Conservation (phyloP, 129 eudicot species). For the Pseudognaphalium luteoalbum region DNA sequence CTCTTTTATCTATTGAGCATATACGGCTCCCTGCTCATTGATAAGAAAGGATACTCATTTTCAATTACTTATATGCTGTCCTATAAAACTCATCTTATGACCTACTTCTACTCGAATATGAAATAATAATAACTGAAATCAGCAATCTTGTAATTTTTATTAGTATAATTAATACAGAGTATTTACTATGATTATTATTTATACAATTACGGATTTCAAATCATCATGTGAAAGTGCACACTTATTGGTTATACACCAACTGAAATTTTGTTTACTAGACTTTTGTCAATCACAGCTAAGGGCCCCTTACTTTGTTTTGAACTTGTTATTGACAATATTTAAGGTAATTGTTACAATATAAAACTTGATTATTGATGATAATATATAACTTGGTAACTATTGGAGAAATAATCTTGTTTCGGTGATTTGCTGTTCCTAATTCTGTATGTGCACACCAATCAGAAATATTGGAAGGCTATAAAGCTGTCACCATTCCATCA, state of each 20-base stretch:
- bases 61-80: not conserved
- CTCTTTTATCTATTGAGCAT: not conserved
- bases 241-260: conserved; percentile 16
- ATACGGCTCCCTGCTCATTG: not conserved
- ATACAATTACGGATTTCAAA: not conserved
- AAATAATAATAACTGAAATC: not conserved
- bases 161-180: not conserved
- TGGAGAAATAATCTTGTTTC: not conserved
- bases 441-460: conserved; percentile 31
- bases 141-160: not conserved
- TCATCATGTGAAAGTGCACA: conserved; percentile 10
- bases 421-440: conserved; percentile 32
- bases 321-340: conserved; percentile 5
- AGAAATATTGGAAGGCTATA: conserved; percentile 94
- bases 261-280: conserved; percentile 3
- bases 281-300: conserved; percentile 6
- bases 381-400: not conserved
- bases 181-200: not conserved
- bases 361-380: not conserved
- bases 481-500: conserved; percentile 62
- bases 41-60: conserved; percentile 2
- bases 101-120: conserved; percentile 7
- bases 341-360: not conserved
- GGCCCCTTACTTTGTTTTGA: conserved; percentile 13
- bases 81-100: not conserved